A percentile compares a stretch with the other conserved stretches of the same genome.
phyloP scores from a whole-genome alignment of 2,329 filamentous ascomycete genomes.

The Hypoxylon sp. region DNA sequence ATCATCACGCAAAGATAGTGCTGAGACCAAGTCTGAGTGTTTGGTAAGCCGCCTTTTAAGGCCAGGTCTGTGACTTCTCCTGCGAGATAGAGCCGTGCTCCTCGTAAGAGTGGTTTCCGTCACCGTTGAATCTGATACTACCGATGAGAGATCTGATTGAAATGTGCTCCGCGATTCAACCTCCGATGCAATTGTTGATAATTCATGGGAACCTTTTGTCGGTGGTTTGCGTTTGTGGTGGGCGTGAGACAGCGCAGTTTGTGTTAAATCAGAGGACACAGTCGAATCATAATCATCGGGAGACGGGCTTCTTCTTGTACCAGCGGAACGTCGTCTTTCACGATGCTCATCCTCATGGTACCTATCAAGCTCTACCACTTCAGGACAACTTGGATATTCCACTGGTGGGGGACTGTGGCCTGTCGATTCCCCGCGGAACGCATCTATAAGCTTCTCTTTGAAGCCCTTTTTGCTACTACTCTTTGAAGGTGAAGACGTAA shows the following conservation, averaged over 20 bases:
- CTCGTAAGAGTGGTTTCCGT: slow-evolving; percentile 63
- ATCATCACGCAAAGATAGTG: slow-evolving; percentile 77
- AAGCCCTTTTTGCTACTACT: slow-evolving; percentile 58
- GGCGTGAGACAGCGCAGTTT: slow-evolving; percentile 28
- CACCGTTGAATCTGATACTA: slow-evolving; percentile 59
- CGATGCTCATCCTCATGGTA: slow-evolving; percentile 42
- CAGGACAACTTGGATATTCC: slow-evolving; percentile 59
- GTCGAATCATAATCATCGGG: slow-evolving; percentile 48
- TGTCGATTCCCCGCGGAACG: slow-evolving; percentile 69
- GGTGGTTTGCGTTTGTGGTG: slow-evolving; percentile 53
- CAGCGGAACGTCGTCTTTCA: slow-evolving; percentile 46
- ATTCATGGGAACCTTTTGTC: slow-evolving; percentile 62
- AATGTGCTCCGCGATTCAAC: slow-evolving; percentile 54
- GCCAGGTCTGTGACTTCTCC: slow-evolving; percentile 59
- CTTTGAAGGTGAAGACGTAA: slow-evolving; percentile 59
- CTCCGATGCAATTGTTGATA: slow-evolving; percentile 67
- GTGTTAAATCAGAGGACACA: slow-evolving; percentile 43
- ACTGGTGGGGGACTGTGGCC: slow-evolving; percentile 55
- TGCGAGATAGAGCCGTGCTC: slow-evolving; percentile 55
- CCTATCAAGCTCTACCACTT: slow-evolving; percentile 46
- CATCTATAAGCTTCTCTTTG: slow-evolving; percentile 67
- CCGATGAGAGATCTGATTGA: slow-evolving; percentile 61
- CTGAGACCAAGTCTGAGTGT: slow-evolving; percentile 92
- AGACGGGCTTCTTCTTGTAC: slow-evolving; percentile 45
- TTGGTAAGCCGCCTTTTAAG: slow-evolving; percentile 83